Base-by-base conservation (phyloP, 2,329 filamentous ascomycete genomes). In the Allantophomopsis lycopodina region DNA sequence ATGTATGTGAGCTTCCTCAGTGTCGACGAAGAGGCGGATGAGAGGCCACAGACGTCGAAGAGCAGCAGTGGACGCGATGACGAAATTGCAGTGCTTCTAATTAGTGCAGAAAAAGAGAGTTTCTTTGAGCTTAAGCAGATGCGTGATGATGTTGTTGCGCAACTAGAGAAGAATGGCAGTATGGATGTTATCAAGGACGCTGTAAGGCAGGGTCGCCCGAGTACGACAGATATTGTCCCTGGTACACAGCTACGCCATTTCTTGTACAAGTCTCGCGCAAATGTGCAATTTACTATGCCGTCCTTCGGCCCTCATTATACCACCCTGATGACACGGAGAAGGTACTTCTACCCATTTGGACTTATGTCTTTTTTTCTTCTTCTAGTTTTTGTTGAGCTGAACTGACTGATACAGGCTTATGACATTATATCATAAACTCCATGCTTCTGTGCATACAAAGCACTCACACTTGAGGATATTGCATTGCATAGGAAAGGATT, bases 1-100 rank as follows among this genome's bases (percentile, higher is more conserved):
- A 96, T 98, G 87, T 98, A 96, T 55, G 91, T 98, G 55, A 94
- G 85, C 65, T 98, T 96, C 58, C 73, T 98, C 45, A 78, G 85
- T 49, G 67, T 74, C 31, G 23, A 28, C 11, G 65, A 69, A 34
- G 59, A 67, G 17, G 65, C 62, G n/a, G 54, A 60, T 23, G 63
- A 60, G 44, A 50, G 39, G n/a, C 49, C 55, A 23, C 56, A 63
- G 30, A 59, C 61, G 43, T 45, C 55, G 8, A 59, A 57, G 15
- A 58, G 54, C 50, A 50, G 14, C 23, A 79, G 69, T 51, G 77
- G 80, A 48, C 64, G 81, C 36, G 73, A 81, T 37, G 79, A 86
- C 38, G 80, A 91, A 47, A 78, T 94, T n/a, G 91, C 89, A 17
- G 79, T 96, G 43, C 76, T 98, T 28, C 72, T 98, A 43, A 93